Conservation (phyloP, 1,284 basidiomycete genomes). For the Trichosporon asahii region DNA sequence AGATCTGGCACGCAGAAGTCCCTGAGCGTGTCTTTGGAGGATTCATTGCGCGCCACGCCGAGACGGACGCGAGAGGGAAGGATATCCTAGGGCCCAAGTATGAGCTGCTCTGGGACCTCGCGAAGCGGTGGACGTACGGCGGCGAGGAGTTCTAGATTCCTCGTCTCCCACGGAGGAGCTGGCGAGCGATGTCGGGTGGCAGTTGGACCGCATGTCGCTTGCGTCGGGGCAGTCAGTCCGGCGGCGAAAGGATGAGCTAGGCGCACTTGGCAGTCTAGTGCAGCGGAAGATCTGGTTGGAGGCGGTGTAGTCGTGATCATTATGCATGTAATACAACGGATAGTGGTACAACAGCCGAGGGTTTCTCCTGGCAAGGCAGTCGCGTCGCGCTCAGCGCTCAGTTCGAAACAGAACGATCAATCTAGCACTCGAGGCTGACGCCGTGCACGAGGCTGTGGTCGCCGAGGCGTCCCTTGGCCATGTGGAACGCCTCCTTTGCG, state of each 20-base stretch:
- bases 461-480: neutral
- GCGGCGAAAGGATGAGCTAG: no score
- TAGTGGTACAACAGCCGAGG: neutral
- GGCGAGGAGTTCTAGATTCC: conserved; percentile 44
- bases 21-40: conserved; percentile 75
- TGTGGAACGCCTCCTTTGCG: neutral
- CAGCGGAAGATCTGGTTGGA: no score
- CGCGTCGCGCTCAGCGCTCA: neutral
- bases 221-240: no score
- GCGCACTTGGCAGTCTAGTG: no score
- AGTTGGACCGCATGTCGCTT: neutral
- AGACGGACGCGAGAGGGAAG: conserved; percentile 78
- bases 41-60: conserved; percentile 80
- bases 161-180: neutral
- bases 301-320: neutral
- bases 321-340: conserved; percentile 9
- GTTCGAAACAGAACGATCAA: neutral
- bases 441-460: neutral
- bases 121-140: conserved; percentile 62
- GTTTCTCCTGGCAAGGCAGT: neutral
- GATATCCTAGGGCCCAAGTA: conserved; percentile 59
- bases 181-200: neutral
- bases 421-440: conserved; percentile 5
- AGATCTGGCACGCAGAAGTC: conserved; percentile 89
- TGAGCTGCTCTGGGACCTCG: conserved; percentile 83